Conservation (phyloP, 495 filamentous ascomycete species). For the Parathielavia appendiculata region DNA sequence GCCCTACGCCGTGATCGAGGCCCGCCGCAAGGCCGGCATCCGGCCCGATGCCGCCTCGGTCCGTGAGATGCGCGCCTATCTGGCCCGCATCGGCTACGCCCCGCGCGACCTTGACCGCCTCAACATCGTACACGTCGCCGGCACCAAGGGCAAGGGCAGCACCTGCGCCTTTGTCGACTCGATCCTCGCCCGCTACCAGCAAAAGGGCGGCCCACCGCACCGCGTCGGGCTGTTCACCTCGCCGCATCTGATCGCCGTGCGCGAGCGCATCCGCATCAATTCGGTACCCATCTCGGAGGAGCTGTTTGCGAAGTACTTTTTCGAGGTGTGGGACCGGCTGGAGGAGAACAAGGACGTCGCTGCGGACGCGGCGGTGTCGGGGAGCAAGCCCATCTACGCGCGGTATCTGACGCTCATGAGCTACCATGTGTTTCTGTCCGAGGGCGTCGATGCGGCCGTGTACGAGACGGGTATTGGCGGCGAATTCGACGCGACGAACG, state of each 20-base stretch:
- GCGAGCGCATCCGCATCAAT: conserved; percentile 84
- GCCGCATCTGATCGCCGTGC: conserved; percentile 79
- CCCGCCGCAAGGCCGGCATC: conserved; percentile 63
- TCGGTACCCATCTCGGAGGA: conserved; percentile 68
- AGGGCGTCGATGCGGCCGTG: conserved; percentile 74
- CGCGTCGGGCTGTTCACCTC: conserved; percentile 84
- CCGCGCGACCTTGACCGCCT: conserved; percentile 70
- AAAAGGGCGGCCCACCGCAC: conserved; percentile 29
- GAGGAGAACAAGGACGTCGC: conserved; percentile 36
- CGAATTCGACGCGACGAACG: conserved; percentile 89
- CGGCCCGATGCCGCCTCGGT: conserved; percentile 63
- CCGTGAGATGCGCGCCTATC: conserved; percentile 72
- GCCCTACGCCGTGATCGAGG: conserved; percentile 73
- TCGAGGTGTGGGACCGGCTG: conserved; percentile 79
- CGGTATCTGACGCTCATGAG: conserved; percentile 86
- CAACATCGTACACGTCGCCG: conserved; percentile 78
- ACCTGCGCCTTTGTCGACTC: conserved; percentile 64
- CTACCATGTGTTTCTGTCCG: conserved; percentile 76
- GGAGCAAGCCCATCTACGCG: conserved; percentile 76
- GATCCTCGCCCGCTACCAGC: conserved; percentile 43
- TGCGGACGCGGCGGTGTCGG: conserved; percentile 28
- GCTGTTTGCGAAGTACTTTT: conserved; percentile 79
- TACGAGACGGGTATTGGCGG: conserved; percentile 94
- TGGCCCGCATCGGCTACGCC: conserved; percentile 66
- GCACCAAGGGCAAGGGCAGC: conserved; percentile 90